These are phyloP conservation scores for Euclidium syriacum DNA, from an alignment of 345 rosid genomes.

Conservation along the genomic window DNA sequence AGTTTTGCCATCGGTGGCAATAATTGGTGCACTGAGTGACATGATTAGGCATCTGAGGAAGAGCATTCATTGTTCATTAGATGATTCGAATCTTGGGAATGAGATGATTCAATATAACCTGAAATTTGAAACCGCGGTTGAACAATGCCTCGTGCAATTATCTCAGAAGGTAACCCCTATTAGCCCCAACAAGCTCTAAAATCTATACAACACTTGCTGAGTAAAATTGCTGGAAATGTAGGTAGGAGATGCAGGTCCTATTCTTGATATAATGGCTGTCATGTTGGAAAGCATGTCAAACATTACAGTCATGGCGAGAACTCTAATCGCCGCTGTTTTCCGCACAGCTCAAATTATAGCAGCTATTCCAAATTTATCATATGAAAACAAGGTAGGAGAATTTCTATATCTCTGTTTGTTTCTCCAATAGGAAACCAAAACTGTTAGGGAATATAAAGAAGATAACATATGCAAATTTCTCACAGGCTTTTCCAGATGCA, in stretches of 20 bases:
- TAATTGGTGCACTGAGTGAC: constrained; percentile 65
- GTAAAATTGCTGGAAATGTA: constrained; percentile 26
- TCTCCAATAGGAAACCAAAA: background rate
- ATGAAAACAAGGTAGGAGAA: constrained; percentile 57
- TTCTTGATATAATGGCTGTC: constrained; percentile 79
- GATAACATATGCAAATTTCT: constrained; percentile 9
- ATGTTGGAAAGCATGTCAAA: constrained; percentile 75
- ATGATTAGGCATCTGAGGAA: constrained; percentile 72
- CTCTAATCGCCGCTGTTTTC: constrained; percentile 51
- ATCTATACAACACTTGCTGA: background rate
- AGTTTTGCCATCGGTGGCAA: constrained; percentile 52
- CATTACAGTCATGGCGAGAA: constrained; percentile 61
- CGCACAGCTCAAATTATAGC: constrained; percentile 70
- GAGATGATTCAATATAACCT: constrained; percentile 57
- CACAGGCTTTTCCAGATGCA: constrained; percentile 71
- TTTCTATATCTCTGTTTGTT: background rate
- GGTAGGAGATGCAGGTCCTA: constrained; percentile 82
- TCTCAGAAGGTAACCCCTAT: constrained; percentile 44
- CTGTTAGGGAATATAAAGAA: constrained; percentile 1
- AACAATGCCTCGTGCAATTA: constrained; percentile 60
- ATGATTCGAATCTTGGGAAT: constrained; percentile 56
- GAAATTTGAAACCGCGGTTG: constrained; percentile 52
- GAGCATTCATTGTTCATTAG: constrained; percentile 65
- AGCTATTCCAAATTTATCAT: constrained; percentile 56
- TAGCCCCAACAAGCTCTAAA: background rate